A percentile compares a stretch with the other conserved stretches of the same genome.
Evolutionary conservation across 78 protist species (phyloP).

Genomic region (Thecamonas trahens): DNA sequence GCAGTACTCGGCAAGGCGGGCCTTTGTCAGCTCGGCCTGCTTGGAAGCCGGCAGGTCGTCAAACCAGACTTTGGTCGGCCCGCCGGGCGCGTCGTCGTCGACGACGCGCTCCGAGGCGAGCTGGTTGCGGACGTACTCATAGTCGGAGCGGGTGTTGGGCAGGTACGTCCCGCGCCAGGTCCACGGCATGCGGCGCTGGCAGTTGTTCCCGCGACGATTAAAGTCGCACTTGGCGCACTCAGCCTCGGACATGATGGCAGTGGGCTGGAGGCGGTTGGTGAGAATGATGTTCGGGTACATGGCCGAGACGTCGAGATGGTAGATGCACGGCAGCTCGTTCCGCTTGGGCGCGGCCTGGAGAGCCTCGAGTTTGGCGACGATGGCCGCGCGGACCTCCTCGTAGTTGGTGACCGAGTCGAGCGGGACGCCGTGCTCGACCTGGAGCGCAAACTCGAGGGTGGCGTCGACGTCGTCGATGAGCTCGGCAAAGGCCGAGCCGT

Average conservation of each 20-base stretch:
- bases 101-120: slow-evolving; percentile 54
- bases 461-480: slow-evolving; percentile 51
- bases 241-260: slow-evolving; percentile 75
- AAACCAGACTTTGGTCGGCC: slow-evolving; percentile 6
- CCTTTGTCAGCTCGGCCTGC: slow-evolving; percentile 40
- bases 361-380: slow-evolving; percentile 28
- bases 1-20: slow-evolving; percentile 71
- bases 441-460: slow-evolving; percentile 48
- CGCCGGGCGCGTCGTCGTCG: background rate
- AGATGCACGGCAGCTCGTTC: slow-evolving; percentile 79
- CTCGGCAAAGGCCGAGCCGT: slow-evolving; percentile 27
- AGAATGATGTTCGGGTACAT: slow-evolving; percentile 99
- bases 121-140: slow-evolving; percentile 44
- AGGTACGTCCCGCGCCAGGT: slow-evolving; percentile 86
- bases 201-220: slow-evolving; percentile 64
- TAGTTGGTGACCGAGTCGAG: slow-evolving; percentile 34
- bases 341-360: slow-evolving; percentile 64
- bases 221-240: slow-evolving; percentile 87
- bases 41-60: slow-evolving; percentile 38
- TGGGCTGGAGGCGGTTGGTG: slow-evolving; percentile 98
- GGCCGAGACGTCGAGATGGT: slow-evolving; percentile 98
- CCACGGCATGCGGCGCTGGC: slow-evolving; percentile 82
- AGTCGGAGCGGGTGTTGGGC: slow-evolving; percentile 48
- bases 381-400: slow-evolving; percentile 48
- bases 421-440: slow-evolving; percentile 25